Evolutionary conservation across 73 alveolate species (phyloP).

Genomic region (Tetrahymena borealis): DNA sequence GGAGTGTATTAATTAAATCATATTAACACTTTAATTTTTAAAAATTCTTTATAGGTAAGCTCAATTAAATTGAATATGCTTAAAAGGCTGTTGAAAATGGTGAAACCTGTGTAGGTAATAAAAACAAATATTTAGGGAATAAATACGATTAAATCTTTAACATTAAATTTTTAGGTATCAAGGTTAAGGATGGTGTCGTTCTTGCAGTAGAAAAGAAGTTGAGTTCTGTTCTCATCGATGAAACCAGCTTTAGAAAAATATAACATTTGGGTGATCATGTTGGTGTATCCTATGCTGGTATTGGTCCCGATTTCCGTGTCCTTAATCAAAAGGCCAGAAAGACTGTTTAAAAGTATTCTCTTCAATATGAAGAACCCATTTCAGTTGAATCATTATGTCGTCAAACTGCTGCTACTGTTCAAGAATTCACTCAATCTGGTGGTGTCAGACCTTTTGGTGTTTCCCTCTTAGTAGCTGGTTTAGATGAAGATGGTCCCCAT

Average conservation of each 20-base stretch:
- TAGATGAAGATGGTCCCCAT: conserved; percentile 88
- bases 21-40: no score
- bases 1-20: no score
- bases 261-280: conserved; percentile 58
- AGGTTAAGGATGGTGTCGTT: conserved; percentile 89
- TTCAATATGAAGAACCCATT: conserved; percentile 73
- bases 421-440: conserved; percentile 87
- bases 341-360: conserved; percentile 61
- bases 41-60: conserved; percentile 83
- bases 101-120: conserved; percentile 78
- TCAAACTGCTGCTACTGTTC: conserved; percentile 71
- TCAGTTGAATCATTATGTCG: conserved; percentile 72
- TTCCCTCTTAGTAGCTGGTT: conserved; percentile 89
- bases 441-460: conserved; percentile 96
- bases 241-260: conserved; percentile 68
- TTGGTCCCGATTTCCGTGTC: conserved; percentile 88
- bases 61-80: conserved; percentile 80
- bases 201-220: conserved; percentile 87
- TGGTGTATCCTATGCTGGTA: conserved; percentile 82
- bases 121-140: not conserved
- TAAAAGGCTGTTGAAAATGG: conserved; percentile 92
- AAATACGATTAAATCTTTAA: no score
- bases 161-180: conserved; percentile 55
- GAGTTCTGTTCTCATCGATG: conserved; percentile 79
- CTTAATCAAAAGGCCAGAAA: conserved; percentile 79